Conservation (phyloP, 164 flowering plant genomes). For the Macadamia tetraphylla region DNA sequence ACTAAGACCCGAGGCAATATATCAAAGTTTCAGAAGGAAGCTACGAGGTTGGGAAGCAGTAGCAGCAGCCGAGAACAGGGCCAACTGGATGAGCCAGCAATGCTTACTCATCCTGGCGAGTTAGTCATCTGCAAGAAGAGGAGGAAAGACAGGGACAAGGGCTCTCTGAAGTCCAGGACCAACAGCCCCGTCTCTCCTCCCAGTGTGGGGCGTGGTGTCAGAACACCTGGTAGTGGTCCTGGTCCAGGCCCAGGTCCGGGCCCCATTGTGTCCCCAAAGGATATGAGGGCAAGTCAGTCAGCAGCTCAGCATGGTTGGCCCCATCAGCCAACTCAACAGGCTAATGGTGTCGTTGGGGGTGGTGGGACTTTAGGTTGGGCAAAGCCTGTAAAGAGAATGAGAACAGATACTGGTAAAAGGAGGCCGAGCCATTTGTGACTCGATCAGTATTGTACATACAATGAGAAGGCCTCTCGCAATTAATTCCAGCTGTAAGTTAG, state of each 20-base stretch:
- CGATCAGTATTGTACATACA: conserved; percentile 20
- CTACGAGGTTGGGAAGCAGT: conserved; percentile 47
- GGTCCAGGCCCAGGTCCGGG: conserved; percentile 13
- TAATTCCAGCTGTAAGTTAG: background rate
- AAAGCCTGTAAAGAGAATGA: conserved; percentile 86
- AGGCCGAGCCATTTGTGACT: conserved; percentile 79
- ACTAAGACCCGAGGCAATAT: conserved; percentile 29
- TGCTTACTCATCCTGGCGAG: conserved; percentile 87
- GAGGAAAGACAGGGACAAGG: conserved; percentile 91
- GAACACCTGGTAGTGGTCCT: conserved; percentile 29
- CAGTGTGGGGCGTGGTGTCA: conserved; percentile 30
- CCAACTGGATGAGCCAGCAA: conserved; percentile 47
- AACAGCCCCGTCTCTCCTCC: conserved; percentile 63
- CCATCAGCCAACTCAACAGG: conserved; percentile 42
- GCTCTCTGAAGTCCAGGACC: conserved; percentile 39
- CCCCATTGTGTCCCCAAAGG: conserved; percentile 17
- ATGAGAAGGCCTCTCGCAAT: background rate
- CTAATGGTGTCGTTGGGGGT: conserved; percentile 32
- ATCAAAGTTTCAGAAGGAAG: conserved; percentile 42
- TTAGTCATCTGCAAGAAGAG: conserved; percentile 94
- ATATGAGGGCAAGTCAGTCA: conserved; percentile 23
- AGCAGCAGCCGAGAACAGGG: conserved; percentile 37
- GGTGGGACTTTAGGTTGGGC: conserved; percentile 72
- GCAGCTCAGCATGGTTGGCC: conserved; percentile 44
- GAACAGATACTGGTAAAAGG: conserved; percentile 88